Base-by-base conservation (phyloP, 306 rosid genomes). In the Pyrus betulifolia region DNA sequence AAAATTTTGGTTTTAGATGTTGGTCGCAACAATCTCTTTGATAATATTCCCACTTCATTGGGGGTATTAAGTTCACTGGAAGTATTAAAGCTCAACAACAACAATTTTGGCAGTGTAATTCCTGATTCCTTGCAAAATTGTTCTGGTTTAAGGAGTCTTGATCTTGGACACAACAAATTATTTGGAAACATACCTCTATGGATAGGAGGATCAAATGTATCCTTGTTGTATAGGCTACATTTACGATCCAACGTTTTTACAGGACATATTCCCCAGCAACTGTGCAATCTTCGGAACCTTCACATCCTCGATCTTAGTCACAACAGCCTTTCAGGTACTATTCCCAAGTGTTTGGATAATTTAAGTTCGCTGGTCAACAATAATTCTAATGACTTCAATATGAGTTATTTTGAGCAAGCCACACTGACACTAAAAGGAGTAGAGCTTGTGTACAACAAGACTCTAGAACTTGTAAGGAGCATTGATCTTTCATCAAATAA, bases 401-500 rank as follows among this genome's bases (percentile, higher is more conserved):
- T 2, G 3, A 0, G 1, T 54, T 23, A 23, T 54, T 2, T 0
- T 0, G 27, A 19, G 22, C 25, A 55, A 18, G n/a, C 61, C 0
- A 55, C 61, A 3, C 0, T 55, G 27, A 27, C 19, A 4, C 18
- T 15, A 11, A 76, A 67, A 46, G 68, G 68, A 9, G 23, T 7
- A 12, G 11, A 28, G 40, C 8, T 52, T 28, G 64, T 46, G 18
- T 76, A 33, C 25, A 13, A 4, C 14, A 4, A 0, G 6, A 4
- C 14, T 4, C 27, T 67, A 2, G 0, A 3, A 0, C 7, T 9
- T 17, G 31, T 67, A 7, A 22, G 25, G 2, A 13, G 15, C 59
- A 55, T 76, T 27, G 74, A 76, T 55, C 45, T 76, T 40, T 61
- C 67, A 2, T 61, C n/a, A 6, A 61, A 61, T 27, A 61, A 61